Conservation (phyloP, 495 filamentous ascomycete genomes). For the Tuber magnatum region DNA sequence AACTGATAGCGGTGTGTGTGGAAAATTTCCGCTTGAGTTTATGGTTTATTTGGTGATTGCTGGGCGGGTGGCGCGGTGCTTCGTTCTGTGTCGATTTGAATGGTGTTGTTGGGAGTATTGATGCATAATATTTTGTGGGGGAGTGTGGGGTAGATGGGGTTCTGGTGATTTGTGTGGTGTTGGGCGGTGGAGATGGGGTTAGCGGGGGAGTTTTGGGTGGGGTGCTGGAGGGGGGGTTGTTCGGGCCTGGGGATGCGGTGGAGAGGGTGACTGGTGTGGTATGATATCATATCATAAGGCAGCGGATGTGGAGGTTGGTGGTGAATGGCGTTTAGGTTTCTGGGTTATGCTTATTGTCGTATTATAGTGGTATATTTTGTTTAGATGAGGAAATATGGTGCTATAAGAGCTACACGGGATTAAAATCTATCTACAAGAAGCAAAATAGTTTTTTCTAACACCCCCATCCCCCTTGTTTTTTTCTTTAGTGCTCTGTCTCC, state of each 20-base stretch:
- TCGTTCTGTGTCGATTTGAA: no score
- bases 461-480: not conserved
- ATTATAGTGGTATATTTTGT: no score
- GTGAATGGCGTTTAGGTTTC: not conserved
- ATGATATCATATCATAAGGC: no score
- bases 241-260: slow-evolving; percentile 43
- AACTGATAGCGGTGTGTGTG: no score
- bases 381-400: not conserved
- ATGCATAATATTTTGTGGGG: no score
- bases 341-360: not conserved
- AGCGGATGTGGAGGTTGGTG: slow-evolving; percentile 25
- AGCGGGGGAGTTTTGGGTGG: slow-evolving; percentile 63
- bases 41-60: no score
- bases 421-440: not conserved
- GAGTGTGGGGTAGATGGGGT: not conserved
- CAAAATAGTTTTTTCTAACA: not conserved
- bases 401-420: not conserved
- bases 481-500: not conserved
- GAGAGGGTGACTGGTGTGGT: slow-evolving; percentile 46
- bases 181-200: slow-evolving; percentile 74
- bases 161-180: slow-evolving; percentile 55
- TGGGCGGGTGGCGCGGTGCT: no score
- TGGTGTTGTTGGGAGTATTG: no score
- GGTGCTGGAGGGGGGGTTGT: slow-evolving; percentile 43
- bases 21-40: no score